phyloP scores from a whole-genome alignment of 2,329 filamentous ascomycete species.

The Sporothrix dimorphospora region DNA sequence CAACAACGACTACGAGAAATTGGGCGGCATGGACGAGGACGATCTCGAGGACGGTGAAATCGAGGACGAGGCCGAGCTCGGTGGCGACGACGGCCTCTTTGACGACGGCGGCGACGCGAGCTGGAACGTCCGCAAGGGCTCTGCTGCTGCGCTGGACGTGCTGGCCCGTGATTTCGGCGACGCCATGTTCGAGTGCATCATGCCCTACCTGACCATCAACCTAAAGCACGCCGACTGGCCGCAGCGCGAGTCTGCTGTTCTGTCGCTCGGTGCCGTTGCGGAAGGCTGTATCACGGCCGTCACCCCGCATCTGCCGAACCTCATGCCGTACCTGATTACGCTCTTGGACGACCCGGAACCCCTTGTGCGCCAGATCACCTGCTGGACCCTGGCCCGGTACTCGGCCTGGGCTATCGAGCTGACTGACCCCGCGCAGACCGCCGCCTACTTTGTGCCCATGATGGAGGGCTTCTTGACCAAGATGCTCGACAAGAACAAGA shows the following conservation, averaged over 20 bases:
- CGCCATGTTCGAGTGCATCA: constrained; percentile 85
- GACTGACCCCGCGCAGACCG: constrained; percentile 65
- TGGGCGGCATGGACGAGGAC: constrained; percentile 60
- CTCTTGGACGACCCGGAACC: constrained; percentile 84
- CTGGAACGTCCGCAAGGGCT: constrained; percentile 97
- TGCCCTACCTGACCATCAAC: constrained; percentile 90
- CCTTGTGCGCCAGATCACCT: constrained; percentile 93
- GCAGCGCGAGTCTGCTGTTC: constrained; percentile 88
- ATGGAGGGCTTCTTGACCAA: constrained; percentile 94
- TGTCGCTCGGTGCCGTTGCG: constrained; percentile 91
- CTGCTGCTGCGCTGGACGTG: constrained; percentile 90
- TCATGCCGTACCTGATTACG: constrained; percentile 87
- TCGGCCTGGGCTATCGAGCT: constrained; percentile 88
- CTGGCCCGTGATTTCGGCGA: constrained; percentile 89
- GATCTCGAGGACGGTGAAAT: constrained; percentile 29
- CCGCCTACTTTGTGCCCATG: constrained; percentile 87
- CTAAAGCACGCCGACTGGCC: constrained; percentile 89
- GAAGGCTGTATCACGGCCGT: constrained; percentile 93
- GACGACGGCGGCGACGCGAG: constrained; percentile 84
- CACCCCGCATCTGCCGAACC: constrained; percentile 83
- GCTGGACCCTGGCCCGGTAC: constrained; percentile 94
- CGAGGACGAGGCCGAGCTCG: constrained; percentile 75
- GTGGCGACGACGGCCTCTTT: constrained; percentile 74
- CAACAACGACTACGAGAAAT: constrained; percentile 56
- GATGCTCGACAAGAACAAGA: constrained; percentile 97